Percentiles rank a stretch among this genome's conserved stretches.
Evolutionary conservation across 2,329 filamentous ascomycete genomes (phyloP).

Genomic region (Trichoderma aggressivum): DNA sequence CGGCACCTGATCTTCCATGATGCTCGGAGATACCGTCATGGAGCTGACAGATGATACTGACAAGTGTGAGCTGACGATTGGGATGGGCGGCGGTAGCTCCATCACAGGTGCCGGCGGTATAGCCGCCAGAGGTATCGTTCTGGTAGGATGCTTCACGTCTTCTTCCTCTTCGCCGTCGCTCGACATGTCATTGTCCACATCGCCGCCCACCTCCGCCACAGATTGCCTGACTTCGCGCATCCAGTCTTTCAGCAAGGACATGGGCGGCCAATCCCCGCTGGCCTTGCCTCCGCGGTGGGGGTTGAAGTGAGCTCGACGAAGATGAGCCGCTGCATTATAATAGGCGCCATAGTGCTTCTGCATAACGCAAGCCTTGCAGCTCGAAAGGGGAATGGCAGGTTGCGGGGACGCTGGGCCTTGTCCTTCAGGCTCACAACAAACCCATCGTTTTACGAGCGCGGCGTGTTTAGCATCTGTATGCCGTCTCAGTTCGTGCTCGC

Average conservation of each 20-base stretch:
- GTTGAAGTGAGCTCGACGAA: conserved; percentile 56
- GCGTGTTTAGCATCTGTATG: conserved; percentile 61
- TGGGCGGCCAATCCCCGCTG: conserved; percentile 57
- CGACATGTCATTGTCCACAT: conserved; percentile 30
- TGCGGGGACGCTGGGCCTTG: conserved; percentile 37
- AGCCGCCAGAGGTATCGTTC: neutral
- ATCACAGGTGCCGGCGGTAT: neutral
- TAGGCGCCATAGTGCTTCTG: conserved; percentile 58
- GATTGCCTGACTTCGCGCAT: conserved; percentile 57
- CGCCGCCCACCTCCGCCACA: conserved; percentile 42
- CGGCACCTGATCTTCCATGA: neutral
- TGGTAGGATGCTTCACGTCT: conserved; percentile 29
- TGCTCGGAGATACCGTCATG: conserved; percentile 14
- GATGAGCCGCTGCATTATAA: conserved; percentile 58
- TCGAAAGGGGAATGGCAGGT: conserved; percentile 50
- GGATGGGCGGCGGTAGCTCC: conserved; percentile 1
- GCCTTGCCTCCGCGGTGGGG: conserved; percentile 54
- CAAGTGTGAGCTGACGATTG: neutral
- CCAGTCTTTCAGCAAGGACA: conserved; percentile 57
- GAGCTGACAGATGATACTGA: conserved; percentile 10
- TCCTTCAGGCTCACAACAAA: conserved; percentile 50
- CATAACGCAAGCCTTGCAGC: conserved; percentile 55
- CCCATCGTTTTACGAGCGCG: conserved; percentile 52
- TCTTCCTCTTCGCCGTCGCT: conserved; percentile 53
- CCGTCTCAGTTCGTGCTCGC: conserved; percentile 78